Percentiles rank a stretch among this genome's conserved stretches.
These are phyloP conservation scores for Eucalyptus cloeziana DNA, from an alignment of 345 rosid genomes.

Conservation along the genomic window DNA sequence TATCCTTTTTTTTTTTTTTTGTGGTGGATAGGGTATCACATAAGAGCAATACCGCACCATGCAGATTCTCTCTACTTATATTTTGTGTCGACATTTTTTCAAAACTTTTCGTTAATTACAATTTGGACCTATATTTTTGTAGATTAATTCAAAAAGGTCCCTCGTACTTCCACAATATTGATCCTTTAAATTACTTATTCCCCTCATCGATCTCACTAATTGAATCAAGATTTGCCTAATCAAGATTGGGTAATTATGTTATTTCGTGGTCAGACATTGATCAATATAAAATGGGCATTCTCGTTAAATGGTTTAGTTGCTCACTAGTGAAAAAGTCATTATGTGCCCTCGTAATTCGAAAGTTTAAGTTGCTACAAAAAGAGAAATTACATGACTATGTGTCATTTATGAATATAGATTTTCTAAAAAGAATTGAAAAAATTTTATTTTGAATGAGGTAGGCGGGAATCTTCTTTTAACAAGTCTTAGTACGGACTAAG, in stretches of 20 bases:
- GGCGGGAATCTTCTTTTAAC: background rate
- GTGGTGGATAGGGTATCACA: background rate
- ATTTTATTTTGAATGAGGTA: background rate
- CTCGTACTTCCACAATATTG: background rate
- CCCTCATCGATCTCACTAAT: no score
- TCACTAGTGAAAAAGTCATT: background rate
- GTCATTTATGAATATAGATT: background rate
- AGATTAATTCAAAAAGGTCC: background rate
- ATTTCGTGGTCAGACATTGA: background rate
- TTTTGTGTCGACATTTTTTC: background rate
- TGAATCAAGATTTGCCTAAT: background rate
- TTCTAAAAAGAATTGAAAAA: background rate
- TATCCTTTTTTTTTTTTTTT: background rate
- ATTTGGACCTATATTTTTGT: background rate
- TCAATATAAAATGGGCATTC: background rate
- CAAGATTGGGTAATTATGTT: background rate
- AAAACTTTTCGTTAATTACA: background rate
- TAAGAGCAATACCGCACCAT: background rate
- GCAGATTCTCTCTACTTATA: background rate
- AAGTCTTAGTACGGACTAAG: background rate
- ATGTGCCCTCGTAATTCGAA: background rate
- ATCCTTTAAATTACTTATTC: no score
- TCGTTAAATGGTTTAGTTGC: background rate
- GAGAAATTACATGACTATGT: background rate
- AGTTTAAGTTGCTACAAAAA: background rate